A percentile compares a stretch with the other conserved stretches of the same genome.
These are phyloP conservation scores for Aspergillus amoenus DNA, from an alignment of 2,329 filamentous ascomycete species.

Conservation along the genomic window DNA sequence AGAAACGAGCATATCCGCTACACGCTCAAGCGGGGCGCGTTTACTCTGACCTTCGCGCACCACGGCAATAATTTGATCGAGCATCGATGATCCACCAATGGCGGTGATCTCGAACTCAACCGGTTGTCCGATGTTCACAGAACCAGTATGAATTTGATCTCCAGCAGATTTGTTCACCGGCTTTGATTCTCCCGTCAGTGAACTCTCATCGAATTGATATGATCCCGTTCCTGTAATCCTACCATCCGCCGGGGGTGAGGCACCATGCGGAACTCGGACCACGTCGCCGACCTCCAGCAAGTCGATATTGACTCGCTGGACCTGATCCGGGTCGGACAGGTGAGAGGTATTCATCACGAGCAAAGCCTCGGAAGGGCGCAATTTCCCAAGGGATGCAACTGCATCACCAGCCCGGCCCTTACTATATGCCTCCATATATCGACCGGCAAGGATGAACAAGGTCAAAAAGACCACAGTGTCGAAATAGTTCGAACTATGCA, in stretches of 20 bases:
- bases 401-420: constrained; percentile 89
- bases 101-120: constrained; percentile 45
- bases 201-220: constrained; percentile 82
- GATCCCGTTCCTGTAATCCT: constrained; percentile 55
- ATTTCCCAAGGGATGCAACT: constrained; percentile 72
- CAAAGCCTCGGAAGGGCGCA: constrained; percentile 74
- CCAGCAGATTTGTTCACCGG: constrained; percentile 44
- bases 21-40: constrained; percentile 48
- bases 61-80: constrained; percentile 50
- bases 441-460: constrained; percentile 72
- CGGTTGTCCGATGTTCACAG: constrained; percentile 49
- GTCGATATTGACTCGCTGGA: constrained; percentile 58
- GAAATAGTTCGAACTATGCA: constrained; percentile 69
- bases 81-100: constrained; percentile 49
- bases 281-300: constrained; percentile 72
- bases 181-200: constrained; percentile 65
- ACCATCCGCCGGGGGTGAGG: constrained; percentile 83
- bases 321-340: constrained; percentile 2
- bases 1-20: constrained; percentile 49
- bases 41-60: constrained; percentile 52
- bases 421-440: constrained; percentile 72
- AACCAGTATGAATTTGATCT: constrained; percentile 48
- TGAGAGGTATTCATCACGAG: constrained; percentile 50
- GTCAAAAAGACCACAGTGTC: constrained; percentile 92
- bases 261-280: constrained; percentile 74